Base-by-base conservation (phyloP, 140 eudicot genomes). In the Oenanthe javanica region DNA sequence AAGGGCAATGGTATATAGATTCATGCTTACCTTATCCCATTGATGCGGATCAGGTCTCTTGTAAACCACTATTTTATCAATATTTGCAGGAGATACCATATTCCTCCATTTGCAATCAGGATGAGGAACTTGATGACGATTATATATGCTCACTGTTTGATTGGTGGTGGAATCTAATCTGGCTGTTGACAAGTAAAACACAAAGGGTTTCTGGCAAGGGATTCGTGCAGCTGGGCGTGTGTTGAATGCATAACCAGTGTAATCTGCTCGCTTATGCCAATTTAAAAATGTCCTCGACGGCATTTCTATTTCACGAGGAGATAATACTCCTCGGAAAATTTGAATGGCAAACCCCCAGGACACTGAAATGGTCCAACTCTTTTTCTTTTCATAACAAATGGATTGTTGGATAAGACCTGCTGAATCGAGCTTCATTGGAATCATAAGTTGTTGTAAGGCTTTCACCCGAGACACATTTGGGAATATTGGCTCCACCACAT, bases 311-410 rank as follows among this genome's bases (percentile, higher is more conserved):
- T 96, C 99, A 11, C 99, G 93, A n/a, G 99, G 98, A 0, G 99
- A 96, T 77, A 93, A 74, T 25, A 96, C 85, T 80, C 99, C 99
- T 25, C 99, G 90, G 45, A 96, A 86, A 40, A 96, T 87, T 79
- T 96, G 99, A 75, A 96, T 83, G 0, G 99, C 98, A 83, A 89
- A 96, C 6, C 99, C 99, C 99, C 99, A 96, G 40, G 99, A 96
- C n/a, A 96, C 98, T 1, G 99, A 96, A 45, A 96, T 81, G 4
- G 98, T 96, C 99, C 99, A 96, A 80, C 86, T 83, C 48, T 87
- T 88, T 9, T 76, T 74, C 0, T 75, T 77, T 23, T 91, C 91
- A 42, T 96, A 96, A 87, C 99, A 96, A 63, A 96, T 90, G 45
- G 99, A 91, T 78, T 95, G 99, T 71, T 95, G 99, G 81, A 95